phyloP scores from a whole-genome alignment of 192 early-diverging fungal genomes.

The Phlyctochytrium bullatum region DNA sequence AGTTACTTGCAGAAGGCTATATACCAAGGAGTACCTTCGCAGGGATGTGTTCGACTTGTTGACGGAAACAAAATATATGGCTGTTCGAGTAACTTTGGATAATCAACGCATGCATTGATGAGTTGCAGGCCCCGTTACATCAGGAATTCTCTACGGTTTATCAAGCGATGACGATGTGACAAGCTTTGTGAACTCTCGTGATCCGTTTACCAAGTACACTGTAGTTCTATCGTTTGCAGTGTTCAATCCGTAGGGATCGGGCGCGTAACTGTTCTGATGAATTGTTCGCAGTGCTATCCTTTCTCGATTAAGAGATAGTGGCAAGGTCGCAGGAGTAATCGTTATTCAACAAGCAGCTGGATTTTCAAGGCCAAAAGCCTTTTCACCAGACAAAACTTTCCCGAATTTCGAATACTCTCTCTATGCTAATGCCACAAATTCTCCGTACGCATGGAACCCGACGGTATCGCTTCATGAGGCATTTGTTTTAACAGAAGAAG shows the following conservation, averaged over 20 bases:
- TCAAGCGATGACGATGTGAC: conserved; percentile 47
- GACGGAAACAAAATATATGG: not conserved
- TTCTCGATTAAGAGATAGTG: conserved; percentile 35
- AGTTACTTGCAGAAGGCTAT: not conserved
- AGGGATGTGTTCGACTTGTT: not conserved
- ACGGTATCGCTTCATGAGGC: conserved; percentile 37
- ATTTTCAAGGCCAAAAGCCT: conserved; percentile 31
- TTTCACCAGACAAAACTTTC: conserved; percentile 61
- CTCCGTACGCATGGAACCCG: conserved; percentile 67
- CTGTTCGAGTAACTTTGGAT: not conserved
- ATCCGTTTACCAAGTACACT: conserved; percentile 46
- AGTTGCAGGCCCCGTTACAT: conserved; percentile 18
- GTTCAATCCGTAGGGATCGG: conserved; percentile 49
- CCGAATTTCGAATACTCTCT: conserved; percentile 72
- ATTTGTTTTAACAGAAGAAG: conserved; percentile 28
- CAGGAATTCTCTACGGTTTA: conserved; percentile 58
- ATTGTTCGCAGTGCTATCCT: conserved; percentile 45
- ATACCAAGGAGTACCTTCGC: not conserved
- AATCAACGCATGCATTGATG: not conserved
- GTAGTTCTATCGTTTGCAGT: conserved; percentile 62
- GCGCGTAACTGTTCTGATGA: not conserved
- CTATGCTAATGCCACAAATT: conserved; percentile 46
- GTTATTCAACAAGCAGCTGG: conserved; percentile 25
- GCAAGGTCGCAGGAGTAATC: conserved; percentile 59
- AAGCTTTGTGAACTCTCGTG: conserved; percentile 36